Conservation (phyloP, 2,329 filamentous ascomycete genomes). For the Penicillium sp. region DNA sequence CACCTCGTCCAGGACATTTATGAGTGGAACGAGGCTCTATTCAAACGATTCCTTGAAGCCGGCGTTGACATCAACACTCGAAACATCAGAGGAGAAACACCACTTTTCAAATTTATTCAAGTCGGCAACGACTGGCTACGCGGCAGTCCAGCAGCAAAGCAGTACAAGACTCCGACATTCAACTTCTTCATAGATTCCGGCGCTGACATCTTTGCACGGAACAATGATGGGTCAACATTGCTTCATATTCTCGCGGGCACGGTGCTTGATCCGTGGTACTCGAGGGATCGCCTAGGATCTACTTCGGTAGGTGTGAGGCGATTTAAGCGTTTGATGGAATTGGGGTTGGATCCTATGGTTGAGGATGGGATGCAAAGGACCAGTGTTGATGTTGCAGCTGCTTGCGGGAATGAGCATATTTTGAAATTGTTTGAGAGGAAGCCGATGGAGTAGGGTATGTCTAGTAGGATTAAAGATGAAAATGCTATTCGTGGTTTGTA, state of each 20-base stretch:
- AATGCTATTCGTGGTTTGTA: no score
- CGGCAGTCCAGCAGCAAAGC: no score
- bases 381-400: conserved; percentile 16
- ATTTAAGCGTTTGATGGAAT: conserved; percentile 11
- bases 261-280: not conserved
- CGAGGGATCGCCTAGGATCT: no score
- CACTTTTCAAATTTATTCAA: not conserved
- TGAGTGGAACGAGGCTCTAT: not conserved
- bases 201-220: conserved; percentile 1
- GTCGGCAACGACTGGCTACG: not conserved
- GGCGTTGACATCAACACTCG: conserved; percentile 3
- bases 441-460: no score
- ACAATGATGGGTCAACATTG: conserved; percentile 1
- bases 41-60: not conserved
- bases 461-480: no score
- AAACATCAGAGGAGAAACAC: conserved; percentile 2
- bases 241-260: conserved; percentile 7
- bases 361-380: conserved; percentile 17
- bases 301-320: not conserved
- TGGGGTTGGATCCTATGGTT: conserved; percentile 17
- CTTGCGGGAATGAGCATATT: conserved; percentile 14
- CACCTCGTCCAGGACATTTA: not conserved
- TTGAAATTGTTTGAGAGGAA: conserved; percentile 4
- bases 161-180: not conserved
- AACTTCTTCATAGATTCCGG: not conserved